Conservation (phyloP, 805 yeast species). For the Kluyveromyces nonfermentans region DNA sequence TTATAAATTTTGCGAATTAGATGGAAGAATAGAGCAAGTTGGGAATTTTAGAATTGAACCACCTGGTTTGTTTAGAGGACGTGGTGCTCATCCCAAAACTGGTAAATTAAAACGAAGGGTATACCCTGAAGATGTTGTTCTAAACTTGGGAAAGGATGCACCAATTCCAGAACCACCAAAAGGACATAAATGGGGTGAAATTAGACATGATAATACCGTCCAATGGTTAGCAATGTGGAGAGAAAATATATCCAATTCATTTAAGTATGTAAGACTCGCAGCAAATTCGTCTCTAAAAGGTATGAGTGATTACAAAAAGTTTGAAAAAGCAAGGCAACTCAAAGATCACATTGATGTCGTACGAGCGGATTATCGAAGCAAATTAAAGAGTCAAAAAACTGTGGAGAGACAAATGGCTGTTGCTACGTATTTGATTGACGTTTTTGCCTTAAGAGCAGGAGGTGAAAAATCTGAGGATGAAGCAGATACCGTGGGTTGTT, state of each 20-base stretch:
- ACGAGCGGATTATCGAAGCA: slow-evolving; percentile 61
- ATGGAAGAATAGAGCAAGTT: slow-evolving; percentile 85
- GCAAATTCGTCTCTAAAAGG: slow-evolving; percentile 89
- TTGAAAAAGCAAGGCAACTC: slow-evolving; percentile 86
- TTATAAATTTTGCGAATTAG: slow-evolving; percentile 66
- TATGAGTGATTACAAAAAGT: slow-evolving; percentile 80
- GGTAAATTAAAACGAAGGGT: slow-evolving; percentile 86
- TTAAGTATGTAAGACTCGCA: slow-evolving; percentile 86
- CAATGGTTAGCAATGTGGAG: slow-evolving; percentile 98
- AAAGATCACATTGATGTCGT: slow-evolving; percentile 62
- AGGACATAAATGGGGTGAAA: slow-evolving; percentile 87
- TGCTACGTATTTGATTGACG: slow-evolving; percentile 86
- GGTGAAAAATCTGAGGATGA: slow-evolving; percentile 96
- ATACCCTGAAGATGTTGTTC: slow-evolving; percentile 77
- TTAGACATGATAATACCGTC: slow-evolving; percentile 80
- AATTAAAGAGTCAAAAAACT: slow-evolving; percentile 69
- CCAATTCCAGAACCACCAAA: slow-evolving; percentile 73
- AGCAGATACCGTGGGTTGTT: slow-evolving; percentile 97
- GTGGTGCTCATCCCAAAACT: slow-evolving; percentile 95
- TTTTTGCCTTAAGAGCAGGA: slow-evolving; percentile 93
- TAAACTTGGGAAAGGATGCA: slow-evolving; percentile 68
- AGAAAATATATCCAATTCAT: slow-evolving; percentile 76
- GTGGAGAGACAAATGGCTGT: slow-evolving; percentile 85
- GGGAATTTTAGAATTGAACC: slow-evolving; percentile 95
- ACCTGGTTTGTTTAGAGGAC: slow-evolving; percentile 90